A percentile compares a stretch with the other conserved stretches of the same genome.
Conservation (phyloP, 2,329 filamentous ascomycete genomes). For the Lecanicillium sp. region DNA sequence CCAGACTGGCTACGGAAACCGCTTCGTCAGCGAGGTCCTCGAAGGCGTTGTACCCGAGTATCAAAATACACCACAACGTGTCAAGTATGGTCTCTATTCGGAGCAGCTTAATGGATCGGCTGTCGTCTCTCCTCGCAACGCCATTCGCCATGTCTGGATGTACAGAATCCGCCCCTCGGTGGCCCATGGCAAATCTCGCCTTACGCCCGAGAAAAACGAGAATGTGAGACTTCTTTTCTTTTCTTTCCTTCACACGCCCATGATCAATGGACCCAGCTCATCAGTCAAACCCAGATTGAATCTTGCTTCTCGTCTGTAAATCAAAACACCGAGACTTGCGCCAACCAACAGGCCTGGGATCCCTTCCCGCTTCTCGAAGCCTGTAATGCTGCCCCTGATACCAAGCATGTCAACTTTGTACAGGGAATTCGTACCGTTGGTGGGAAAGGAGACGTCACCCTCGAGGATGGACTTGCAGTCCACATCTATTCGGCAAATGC, state of each 20-base stretch:
- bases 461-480: slow-evolving; percentile 42
- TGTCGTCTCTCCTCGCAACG: slow-evolving; percentile 26
- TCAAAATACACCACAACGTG: slow-evolving; percentile 39
- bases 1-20: slow-evolving; percentile 51
- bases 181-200: slow-evolving; percentile 22
- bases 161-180: slow-evolving; percentile 29
- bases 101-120: slow-evolving; percentile 42
- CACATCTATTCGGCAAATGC: slow-evolving; percentile 43
- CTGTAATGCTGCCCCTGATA: slow-evolving; percentile 19
- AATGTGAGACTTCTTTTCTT: too few species aligned
- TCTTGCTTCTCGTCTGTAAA: slow-evolving; percentile 42
- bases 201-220: slow-evolving; percentile 22
- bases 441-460: slow-evolving; percentile 43
- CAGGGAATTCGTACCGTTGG: slow-evolving; percentile 43
- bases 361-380: slow-evolving; percentile 30
- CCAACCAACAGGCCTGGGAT: slow-evolving; percentile 44
- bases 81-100: slow-evolving; percentile 36
- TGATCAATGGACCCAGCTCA: too few species aligned
- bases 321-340: slow-evolving; percentile 37
- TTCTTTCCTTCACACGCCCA: too few species aligned
- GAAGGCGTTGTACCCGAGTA: slow-evolving; percentile 38
- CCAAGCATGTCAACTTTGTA: slow-evolving; percentile 40
- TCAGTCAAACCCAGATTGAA: slow-evolving; percentile 22
- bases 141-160: slow-evolving; percentile 30
- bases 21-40: slow-evolving; percentile 41